Base-by-base conservation (phyloP, 306 rosid genomes). In the Potentilla sterilis region DNA sequence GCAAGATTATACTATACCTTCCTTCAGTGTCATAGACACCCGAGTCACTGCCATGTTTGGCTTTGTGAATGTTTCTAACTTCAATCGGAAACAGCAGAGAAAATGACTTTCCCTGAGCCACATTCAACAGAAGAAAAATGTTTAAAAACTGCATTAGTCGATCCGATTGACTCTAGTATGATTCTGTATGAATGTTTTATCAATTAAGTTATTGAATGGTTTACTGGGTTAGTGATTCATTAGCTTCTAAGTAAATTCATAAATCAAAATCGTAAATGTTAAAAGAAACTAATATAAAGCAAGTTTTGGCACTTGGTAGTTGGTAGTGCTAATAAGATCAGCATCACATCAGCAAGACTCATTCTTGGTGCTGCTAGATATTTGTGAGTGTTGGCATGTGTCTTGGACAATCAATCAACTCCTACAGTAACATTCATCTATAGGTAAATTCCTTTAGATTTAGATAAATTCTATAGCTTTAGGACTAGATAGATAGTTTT, bases 31-130 rank as follows among this genome's bases (percentile, higher is more conserved):
- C 97, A 73, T 88, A 92, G 61, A 83, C 91, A 54, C 97, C 97
- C 19, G 97, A 85, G 83, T 95, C 99, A 67, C 99, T 95, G 52
- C 96, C 91, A 69, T 95, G 99, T 73, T 89, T 92, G 70, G 73
- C 85, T 65, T 15, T 75, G 18, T 87, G 76, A 52, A 92, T 87
- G 76, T 95, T 89, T 69, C 78, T 82, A 5, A 92, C 80, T 77
- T 88, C 99, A 63, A 95, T 79, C 12, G 97, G 97, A 41, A 90
- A 81, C 7, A 82, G 87, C 2, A 24, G 76, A 68, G 93, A 90
- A 18, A 88, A 87, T 18, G 77, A 86, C 47, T 90, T 93, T 38
- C 98, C 98, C 98, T 90, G 57, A 71, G 70, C 19, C 79, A 77
- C 12, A 14, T n/a, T 0, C 44, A 75, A 76, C 22, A 28, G 28